Evolutionary conservation across 345 rosid species (phyloP).

Genomic region (Brassica juncea): DNA sequence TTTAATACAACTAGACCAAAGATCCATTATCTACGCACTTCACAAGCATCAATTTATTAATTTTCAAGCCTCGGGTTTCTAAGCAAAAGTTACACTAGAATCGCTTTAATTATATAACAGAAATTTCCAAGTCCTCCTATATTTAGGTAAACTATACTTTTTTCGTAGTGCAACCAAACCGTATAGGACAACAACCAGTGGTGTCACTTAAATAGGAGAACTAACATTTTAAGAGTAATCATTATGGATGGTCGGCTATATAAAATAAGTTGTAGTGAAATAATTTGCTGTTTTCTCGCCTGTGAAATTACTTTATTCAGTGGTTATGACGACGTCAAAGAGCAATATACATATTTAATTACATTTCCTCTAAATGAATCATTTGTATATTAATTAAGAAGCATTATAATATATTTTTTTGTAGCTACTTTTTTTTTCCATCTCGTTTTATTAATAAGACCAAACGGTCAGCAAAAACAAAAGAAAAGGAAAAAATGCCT

Average conservation of each 20-base stretch:
- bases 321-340: constrained; percentile 37
- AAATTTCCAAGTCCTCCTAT: no score
- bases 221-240: constrained; percentile 29
- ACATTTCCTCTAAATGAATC: no score
- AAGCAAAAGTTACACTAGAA: not conserved
- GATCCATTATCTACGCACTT: not conserved
- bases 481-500: no score
- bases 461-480: no score
- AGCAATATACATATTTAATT: constrained; percentile 16
- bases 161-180: no score
- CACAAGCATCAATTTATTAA: not conserved
- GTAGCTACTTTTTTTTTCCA: no score
- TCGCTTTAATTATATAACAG: not conserved
- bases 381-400: no score
- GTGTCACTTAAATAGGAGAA: constrained; percentile 23
- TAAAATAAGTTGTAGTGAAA: constrained; percentile 15
- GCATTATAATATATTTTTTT: no score
- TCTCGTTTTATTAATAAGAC: no score
- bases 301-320: constrained; percentile 27
- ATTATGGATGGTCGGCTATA: constrained; percentile 39
- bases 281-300: constrained; percentile 6
- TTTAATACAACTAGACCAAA: no score
- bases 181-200: not conserved
- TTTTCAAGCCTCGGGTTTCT: not conserved
- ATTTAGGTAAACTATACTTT: no score